phyloP scores from a whole-genome alignment of 164 flowering plant species.

The Magnolia changhungtana region DNA sequence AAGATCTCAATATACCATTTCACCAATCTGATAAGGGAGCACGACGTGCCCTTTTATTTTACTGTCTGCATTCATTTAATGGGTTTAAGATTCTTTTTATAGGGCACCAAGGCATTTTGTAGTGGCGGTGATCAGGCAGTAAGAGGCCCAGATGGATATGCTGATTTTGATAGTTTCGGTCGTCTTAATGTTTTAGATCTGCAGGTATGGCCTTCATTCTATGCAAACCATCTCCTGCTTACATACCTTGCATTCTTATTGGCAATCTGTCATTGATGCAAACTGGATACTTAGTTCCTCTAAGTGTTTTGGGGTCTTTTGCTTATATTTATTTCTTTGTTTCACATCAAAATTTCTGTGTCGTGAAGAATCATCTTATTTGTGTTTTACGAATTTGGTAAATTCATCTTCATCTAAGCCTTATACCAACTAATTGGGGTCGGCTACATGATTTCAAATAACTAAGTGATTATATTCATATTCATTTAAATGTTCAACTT shows the following conservation, averaged over 20 bases:
- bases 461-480: background rate
- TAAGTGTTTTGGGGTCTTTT: background rate
- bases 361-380: background rate
- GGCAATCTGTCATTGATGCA: background rate
- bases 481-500: background rate
- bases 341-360: background rate
- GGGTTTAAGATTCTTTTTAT: background rate
- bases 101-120: constrained; percentile 95
- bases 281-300: background rate
- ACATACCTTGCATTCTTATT: background rate
- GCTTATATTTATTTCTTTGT: background rate
- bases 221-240: background rate
- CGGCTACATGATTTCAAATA: no score
- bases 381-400: background rate
- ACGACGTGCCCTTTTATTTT: background rate
- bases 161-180: constrained; percentile 67
- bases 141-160: constrained; percentile 73
- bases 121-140: constrained; percentile 95
- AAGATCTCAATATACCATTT: background rate
- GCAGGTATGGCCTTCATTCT: constrained; percentile 52
- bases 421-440: no score
- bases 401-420: background rate
- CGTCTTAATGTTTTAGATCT: constrained; percentile 88
- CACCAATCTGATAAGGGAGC: background rate
- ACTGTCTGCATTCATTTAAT: background rate